Evolutionary conservation across 2,329 filamentous ascomycete genomes (phyloP).

Genomic region (Aspergillus versicolor): DNA sequence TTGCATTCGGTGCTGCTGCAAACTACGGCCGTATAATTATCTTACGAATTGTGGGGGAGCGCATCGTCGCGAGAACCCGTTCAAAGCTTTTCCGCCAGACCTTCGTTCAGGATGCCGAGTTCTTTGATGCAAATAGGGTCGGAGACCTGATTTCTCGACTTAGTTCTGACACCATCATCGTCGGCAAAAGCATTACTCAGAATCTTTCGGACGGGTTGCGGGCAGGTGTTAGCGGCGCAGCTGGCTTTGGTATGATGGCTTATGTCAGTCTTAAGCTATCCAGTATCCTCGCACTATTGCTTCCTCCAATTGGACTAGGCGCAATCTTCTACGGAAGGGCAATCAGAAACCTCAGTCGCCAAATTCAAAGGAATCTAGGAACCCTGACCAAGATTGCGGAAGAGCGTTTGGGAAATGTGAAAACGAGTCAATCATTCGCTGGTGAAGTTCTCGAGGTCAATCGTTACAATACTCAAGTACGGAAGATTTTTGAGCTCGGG

Average conservation of each 20-base stretch:
- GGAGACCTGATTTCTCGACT: conserved; percentile 94
- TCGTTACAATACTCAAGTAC: conserved; percentile 89
- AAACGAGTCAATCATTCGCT: conserved; percentile 93
- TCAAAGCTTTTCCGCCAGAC: conserved; percentile 89
- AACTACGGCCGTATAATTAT: conserved; percentile 95
- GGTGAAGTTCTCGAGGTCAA: conserved; percentile 87
- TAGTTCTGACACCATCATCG: conserved; percentile 94
- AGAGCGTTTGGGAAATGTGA: conserved; percentile 94
- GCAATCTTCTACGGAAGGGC: conserved; percentile 89
- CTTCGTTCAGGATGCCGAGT: conserved; percentile 96
- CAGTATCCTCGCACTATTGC: conserved; percentile 79
- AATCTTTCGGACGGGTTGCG: conserved; percentile 96
- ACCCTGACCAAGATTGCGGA: conserved; percentile 95
- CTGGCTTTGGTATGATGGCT: conserved; percentile 91
- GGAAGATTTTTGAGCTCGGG: conserved; percentile 87
- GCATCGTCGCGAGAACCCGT: conserved; percentile 85
- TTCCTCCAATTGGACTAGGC: conserved; percentile 84
- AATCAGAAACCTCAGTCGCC: conserved; percentile 83
- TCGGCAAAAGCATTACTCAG: conserved; percentile 97
- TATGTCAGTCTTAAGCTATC: conserved; percentile 91
- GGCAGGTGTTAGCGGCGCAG: conserved; percentile 82
- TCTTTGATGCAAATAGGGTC: conserved; percentile 96
- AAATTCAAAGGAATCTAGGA: conserved; percentile 91
- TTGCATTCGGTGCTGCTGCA: conserved; percentile 79
- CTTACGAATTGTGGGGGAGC: conserved; percentile 88